Conservation (phyloP, 2,329 filamentous ascomycete species). For the Scedosporium apiospermum region DNA sequence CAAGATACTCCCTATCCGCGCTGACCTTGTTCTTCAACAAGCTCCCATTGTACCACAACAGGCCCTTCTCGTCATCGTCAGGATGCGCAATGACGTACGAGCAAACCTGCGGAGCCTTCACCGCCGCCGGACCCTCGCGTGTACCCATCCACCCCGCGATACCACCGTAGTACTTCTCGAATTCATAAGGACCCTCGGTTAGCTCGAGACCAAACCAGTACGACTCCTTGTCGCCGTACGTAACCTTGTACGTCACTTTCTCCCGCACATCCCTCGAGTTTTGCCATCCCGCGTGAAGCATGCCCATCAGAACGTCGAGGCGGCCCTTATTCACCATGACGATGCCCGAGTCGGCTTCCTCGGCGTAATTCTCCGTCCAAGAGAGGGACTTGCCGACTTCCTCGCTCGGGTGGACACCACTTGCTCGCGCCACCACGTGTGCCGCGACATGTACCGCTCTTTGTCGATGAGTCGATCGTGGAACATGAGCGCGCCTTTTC, state of each 20-base stretch:
- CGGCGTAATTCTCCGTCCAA: conserved; percentile 28
- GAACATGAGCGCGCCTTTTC: conserved; percentile 26
- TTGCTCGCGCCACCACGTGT: conserved; percentile 27
- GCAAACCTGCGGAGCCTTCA: conserved; percentile 19
- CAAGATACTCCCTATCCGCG: conserved; percentile 20
- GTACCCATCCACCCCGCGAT: conserved; percentile 24
- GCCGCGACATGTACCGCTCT: conserved; percentile 20
- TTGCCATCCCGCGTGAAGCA: conserved; percentile 35
- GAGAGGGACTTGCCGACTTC: conserved; percentile 24
- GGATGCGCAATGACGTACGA: conserved; percentile 32
- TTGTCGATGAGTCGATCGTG: conserved; percentile 32
- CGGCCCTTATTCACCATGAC: conserved; percentile 31
- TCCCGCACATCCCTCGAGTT: conserved; percentile 27
- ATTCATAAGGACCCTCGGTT: conserved; percentile 24
- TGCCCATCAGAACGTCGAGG: conserved; percentile 23
- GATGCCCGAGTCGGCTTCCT: conserved; percentile 31
- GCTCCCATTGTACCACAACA: conserved; percentile 34
- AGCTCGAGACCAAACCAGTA: conserved; percentile 36
- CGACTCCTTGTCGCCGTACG: conserved; percentile 35
- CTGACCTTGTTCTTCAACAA: conserved; percentile 28
- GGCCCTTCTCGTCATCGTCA: conserved; percentile 21
- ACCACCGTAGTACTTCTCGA: conserved; percentile 30
- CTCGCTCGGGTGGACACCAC: conserved; percentile 23
- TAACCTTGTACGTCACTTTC: conserved; percentile 28
- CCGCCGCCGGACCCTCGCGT: not conserved